Conservation (phyloP, 805 yeast species). For the Ogataea corticis region DNA sequence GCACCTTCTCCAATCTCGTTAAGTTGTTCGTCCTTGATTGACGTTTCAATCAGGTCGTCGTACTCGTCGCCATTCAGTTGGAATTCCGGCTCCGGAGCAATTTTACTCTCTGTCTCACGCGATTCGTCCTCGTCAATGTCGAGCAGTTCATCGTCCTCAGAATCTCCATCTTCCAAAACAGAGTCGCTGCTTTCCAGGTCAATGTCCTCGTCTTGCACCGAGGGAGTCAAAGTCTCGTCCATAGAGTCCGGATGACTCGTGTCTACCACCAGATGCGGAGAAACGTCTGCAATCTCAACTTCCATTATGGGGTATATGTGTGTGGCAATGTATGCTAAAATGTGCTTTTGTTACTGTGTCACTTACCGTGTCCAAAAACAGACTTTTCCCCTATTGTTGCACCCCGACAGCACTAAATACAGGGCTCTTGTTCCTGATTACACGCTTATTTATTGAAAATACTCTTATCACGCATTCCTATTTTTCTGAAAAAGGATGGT, state of each 20-base stretch:
- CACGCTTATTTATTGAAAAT: not conserved
- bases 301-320: constrained; percentile 8
- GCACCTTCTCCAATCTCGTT: not conserved
- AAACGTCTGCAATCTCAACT: constrained; percentile 13
- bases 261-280: constrained; percentile 8
- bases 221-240: constrained; percentile 4
- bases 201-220: constrained; percentile 11
- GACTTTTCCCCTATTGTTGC: no score
- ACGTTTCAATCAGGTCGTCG: constrained; percentile 19
- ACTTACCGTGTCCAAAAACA: no score
- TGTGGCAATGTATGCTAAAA: no score
- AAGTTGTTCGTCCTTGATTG: constrained; percentile 2
- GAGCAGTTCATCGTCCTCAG: not conserved
- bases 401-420: no score
- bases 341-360: no score
- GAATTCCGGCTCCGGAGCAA: not conserved
- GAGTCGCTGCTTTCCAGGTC: constrained; percentile 14
- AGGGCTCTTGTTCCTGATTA: not conserved
- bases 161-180: constrained; percentile 13
- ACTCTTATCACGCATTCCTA: not conserved
- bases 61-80: constrained; percentile 21
- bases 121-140: constrained; percentile 3
- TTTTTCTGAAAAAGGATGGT: no score
- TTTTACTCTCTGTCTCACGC: not conserved
- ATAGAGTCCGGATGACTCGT: not conserved